Percentiles rank a stretch among this genome's conserved stretches.
These are phyloP conservation scores for Mrakia hoshinonis DNA, from an alignment of 768 basidiomycete genomes.

Conservation along the genomic window DNA sequence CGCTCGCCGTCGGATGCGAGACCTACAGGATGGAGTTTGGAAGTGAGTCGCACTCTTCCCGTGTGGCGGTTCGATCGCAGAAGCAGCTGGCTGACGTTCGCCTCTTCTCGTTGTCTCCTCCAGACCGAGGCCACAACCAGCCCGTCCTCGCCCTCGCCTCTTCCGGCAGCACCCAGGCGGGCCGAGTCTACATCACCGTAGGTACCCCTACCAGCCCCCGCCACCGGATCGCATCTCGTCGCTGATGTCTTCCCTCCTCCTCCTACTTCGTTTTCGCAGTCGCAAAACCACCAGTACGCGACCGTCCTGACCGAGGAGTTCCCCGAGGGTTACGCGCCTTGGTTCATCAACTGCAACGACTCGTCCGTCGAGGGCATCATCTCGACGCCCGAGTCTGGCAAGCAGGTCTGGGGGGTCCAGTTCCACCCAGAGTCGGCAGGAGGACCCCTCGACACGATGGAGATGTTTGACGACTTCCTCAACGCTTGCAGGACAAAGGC, in stretches of 20 bases:
- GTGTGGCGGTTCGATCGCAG: not conserved
- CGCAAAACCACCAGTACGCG: slow-evolving; percentile 95
- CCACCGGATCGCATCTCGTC: not conserved
- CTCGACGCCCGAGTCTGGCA: slow-evolving; percentile 78
- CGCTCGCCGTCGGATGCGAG: slow-evolving; percentile 91
- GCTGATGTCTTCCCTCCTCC: not conserved
- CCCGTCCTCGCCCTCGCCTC: slow-evolving; percentile 93
- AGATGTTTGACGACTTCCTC: slow-evolving; percentile 95
- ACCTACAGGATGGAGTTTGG: slow-evolving; percentile 99
- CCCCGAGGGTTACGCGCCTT: slow-evolving; percentile 95
- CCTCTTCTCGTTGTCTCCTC: slow-evolving; percentile 37
- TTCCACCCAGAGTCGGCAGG: slow-evolving; percentile 99
- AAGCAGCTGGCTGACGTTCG: not conserved
- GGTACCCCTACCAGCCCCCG: slow-evolving; percentile 32
- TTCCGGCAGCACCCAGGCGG: slow-evolving; percentile 85
- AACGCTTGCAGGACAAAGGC: slow-evolving; percentile 14
- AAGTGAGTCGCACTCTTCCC: not conserved
- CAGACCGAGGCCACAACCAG: slow-evolving; percentile 90
- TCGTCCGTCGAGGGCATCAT: slow-evolving; percentile 98
- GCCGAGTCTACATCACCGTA: slow-evolving; percentile 82
- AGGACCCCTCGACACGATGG: slow-evolving; percentile 96
- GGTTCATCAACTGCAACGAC: slow-evolving; percentile 98
- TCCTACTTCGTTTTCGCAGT: slow-evolving; percentile 23
- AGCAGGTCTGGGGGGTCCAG: slow-evolving; percentile 93
- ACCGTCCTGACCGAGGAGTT: slow-evolving; percentile 85